A percentile compares a stretch with the other conserved stretches of the same genome.
Conservation (phyloP, 805 yeast species). For the Ogataea paradorogensis region DNA sequence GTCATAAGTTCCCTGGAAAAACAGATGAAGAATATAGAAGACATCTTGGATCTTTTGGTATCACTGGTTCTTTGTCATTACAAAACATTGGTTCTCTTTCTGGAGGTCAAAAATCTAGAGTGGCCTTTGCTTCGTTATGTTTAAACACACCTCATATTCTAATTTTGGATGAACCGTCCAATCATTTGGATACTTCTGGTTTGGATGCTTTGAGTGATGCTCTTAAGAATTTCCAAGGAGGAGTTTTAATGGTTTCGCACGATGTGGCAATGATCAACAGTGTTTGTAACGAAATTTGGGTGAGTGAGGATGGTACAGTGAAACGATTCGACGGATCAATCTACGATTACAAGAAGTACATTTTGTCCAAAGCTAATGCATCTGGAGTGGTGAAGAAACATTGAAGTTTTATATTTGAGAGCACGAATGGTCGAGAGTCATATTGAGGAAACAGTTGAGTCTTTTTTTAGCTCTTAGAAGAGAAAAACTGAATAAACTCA, state of each 20-base stretch:
- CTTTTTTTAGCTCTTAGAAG: slow-evolving; percentile 12
- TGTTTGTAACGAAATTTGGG: slow-evolving; percentile 95
- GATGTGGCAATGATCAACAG: slow-evolving; percentile 87
- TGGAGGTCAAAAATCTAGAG: slow-evolving; percentile 98
- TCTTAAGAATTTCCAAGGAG: slow-evolving; percentile 84
- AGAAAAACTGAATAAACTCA: slow-evolving; percentile 11
- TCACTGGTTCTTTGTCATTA: slow-evolving; percentile 88
- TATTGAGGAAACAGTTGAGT: slow-evolving; percentile 9
- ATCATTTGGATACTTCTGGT: slow-evolving; percentile 98
- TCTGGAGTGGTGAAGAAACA: slow-evolving; percentile 92
- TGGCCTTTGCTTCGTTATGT: slow-evolving; percentile 95
- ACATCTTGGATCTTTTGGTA: slow-evolving; percentile 95
- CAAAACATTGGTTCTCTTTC: slow-evolving; percentile 87
- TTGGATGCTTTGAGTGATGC: slow-evolving; percentile 94
- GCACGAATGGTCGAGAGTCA: slow-evolving; percentile 2
- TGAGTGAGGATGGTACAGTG: slow-evolving; percentile 83
- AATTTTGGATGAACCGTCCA: slow-evolving; percentile 95
- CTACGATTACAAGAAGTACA: slow-evolving; percentile 85
- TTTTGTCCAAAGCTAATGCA: slow-evolving; percentile 69
- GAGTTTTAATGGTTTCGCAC: slow-evolving; percentile 96
- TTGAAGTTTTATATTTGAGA: slow-evolving; percentile 29
- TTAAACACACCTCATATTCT: slow-evolving; percentile 86
- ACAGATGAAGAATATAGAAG: slow-evolving; percentile 96
- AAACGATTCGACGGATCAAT: slow-evolving; percentile 77
- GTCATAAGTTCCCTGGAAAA: slow-evolving; percentile 84